Evolutionary conservation across 139 green algal species (phyloP), one percentile per base, ranked within the genome.

Genomic region (Yamagishiella unicocca): DNA sequence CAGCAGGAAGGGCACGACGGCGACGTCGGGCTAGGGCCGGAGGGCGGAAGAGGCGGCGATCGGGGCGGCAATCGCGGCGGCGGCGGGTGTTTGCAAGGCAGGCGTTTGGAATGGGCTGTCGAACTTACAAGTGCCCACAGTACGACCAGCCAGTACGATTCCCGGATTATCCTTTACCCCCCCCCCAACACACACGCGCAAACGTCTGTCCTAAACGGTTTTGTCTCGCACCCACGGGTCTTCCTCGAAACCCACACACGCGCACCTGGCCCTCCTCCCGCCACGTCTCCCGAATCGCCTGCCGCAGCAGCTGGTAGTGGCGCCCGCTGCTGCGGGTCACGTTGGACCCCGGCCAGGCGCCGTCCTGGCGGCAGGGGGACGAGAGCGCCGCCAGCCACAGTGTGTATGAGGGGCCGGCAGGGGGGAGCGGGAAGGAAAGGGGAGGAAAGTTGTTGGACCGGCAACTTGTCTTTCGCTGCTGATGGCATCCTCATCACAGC

Each of bases 271-370:
- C 81, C 45, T 71, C 61, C 33, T 46, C 2, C 17, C 54, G 67
- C 82, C 70, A 80, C 7, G 68, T 72, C 68, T 90, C 76, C 72
- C 91, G 85, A 10, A 96, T 89, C 5, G 90, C 89, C n/a, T 85
- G 79, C 58, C 78, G 74, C n/a, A 96, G 43, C 37, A 94, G 70
- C 22, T 87, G 25, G 78, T 90, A 96, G 77, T 90, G 73, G 2
- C 25, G 82, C 10, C 89, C 88, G n/a, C 71, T 14, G 2, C 76
- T 24, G 24, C 70, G 42, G 3, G 93, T 91, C 22, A 96, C 92
- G 2, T 2, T 8, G 25, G 80, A 86, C 40, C 9, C 62, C 7
- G 38, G 25, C 78, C 78, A 84, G 8, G 10, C n/a, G 38, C 0
- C 1, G 33, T 22, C 55, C 78, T 73, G 58, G 38, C n/a, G n/a